These are phyloP conservation scores for Gossypium arboreum DNA, from an alignment of 345 rosid species.

Conservation along the genomic window DNA sequence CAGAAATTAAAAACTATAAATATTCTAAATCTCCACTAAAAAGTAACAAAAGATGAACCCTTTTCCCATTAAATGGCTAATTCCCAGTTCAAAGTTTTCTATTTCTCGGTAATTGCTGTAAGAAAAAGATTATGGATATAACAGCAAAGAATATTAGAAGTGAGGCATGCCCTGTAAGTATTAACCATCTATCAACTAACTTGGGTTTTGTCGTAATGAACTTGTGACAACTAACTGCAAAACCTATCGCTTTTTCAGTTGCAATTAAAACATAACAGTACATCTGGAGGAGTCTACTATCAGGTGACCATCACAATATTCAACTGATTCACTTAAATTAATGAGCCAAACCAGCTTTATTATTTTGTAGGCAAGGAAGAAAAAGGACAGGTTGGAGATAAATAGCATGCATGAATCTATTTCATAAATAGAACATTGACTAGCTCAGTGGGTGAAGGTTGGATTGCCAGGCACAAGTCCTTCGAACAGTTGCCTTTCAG, in stretches of 20 bases:
- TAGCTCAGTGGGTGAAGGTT: neutral
- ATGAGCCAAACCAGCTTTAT: neutral
- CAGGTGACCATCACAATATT: neutral
- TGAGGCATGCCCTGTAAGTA: neutral
- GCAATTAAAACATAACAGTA: neutral
- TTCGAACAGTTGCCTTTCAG: neutral
- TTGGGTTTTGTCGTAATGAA: neutral
- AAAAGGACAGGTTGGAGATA: neutral
- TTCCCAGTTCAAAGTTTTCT: conserved; percentile 6
- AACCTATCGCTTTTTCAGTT: neutral
- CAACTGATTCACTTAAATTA: neutral
- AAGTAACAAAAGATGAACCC: neutral
- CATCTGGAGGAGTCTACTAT: neutral
- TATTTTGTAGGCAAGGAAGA: neutral
- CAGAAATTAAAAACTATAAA: neutral
- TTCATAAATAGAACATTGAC: neutral
- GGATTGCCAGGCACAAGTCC: neutral
- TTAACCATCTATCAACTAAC: neutral
- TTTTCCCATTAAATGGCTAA: neutral
- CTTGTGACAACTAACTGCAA: neutral
- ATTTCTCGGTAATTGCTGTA: conserved; percentile 6
- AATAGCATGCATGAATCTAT: neutral
- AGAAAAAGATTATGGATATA: neutral
- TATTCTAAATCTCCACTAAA: neutral
- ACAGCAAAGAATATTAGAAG: neutral